These are phyloP conservation scores for Salix koriyanagi DNA, from an alignment of 345 rosid genomes.

Conservation along the genomic window DNA sequence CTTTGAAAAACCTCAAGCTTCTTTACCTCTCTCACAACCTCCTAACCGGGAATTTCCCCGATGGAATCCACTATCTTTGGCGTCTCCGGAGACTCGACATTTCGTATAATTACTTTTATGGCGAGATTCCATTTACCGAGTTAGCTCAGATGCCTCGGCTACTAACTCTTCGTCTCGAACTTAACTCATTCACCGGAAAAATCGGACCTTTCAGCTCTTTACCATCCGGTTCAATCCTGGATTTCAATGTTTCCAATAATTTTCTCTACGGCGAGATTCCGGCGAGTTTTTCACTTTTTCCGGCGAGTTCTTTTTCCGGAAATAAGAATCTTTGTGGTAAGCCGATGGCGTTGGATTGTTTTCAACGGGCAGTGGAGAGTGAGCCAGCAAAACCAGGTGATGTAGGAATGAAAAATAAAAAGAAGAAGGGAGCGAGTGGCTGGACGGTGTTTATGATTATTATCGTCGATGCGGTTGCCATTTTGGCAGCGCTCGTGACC, in stretches of 20 bases:
- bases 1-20: conserved; percentile 29
- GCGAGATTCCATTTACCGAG: conserved; percentile 30
- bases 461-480: conserved; percentile 19
- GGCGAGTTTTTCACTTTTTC: conserved; percentile 21
- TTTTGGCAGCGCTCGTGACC: conserved; percentile 12
- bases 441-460: conserved; percentile 20
- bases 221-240: conserved; percentile 15
- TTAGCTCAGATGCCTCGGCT: conserved; percentile 23
- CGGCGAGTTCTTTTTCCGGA: conserved; percentile 30
- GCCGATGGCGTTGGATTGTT: conserved; percentile 30
- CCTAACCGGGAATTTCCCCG: conserved; percentile 29
- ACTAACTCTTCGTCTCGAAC: conserved; percentile 39
- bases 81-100: conserved; percentile 39
- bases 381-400: conserved; percentile 3
- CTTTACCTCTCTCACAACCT: conserved; percentile 41
- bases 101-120: conserved; percentile 34
- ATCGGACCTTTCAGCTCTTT: conserved; percentile 3
- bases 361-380: conserved; percentile 10
- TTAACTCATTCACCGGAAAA: conserved; percentile 30
- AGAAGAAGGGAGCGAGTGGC: neutral
- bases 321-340: conserved; percentile 38
- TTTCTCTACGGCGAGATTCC: conserved; percentile 38
- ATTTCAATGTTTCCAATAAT: conserved; percentile 36
- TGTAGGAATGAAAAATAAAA: neutral
- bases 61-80: conserved; percentile 21